phyloP scores from a whole-genome alignment of 305 asterid genomes.

The Solanum hybrid region DNA sequence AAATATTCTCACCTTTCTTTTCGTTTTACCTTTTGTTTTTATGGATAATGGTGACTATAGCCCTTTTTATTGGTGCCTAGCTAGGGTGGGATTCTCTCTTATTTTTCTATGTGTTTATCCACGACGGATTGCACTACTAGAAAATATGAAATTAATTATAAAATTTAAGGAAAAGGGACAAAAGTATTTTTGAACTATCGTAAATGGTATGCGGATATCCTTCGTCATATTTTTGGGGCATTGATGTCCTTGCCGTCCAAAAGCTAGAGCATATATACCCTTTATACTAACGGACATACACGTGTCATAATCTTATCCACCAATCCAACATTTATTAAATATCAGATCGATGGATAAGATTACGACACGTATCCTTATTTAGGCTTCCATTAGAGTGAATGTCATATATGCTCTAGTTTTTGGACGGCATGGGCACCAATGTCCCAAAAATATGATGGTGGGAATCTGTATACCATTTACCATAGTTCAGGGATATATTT shows the following conservation, averaged over 20 bases:
- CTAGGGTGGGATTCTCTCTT: neutral
- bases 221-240: too few species aligned
- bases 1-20: neutral
- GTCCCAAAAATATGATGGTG: neutral
- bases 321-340: too few species aligned
- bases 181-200: accelerated
- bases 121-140: neutral
- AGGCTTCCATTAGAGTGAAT: neutral
- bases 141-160: neutral
- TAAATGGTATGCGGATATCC: too few species aligned
- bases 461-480: neutral
- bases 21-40: neutral
- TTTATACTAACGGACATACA: too few species aligned
- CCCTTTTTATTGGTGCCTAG: neutral
- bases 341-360: too few species aligned
- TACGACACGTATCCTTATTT: too few species aligned
- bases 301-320: neutral
- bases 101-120: neutral
- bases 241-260: accelerated
- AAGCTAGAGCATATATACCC: too few species aligned
- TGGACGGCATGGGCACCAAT: neutral
- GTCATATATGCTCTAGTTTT: neutral
- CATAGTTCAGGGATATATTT: too few species aligned
- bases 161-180: accelerated
- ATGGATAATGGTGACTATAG: slow-evolving; percentile 16